Evolutionary conservation across 192 early-diverging fungal genomes (phyloP).

Genomic region (Coemansia sp.): DNA sequence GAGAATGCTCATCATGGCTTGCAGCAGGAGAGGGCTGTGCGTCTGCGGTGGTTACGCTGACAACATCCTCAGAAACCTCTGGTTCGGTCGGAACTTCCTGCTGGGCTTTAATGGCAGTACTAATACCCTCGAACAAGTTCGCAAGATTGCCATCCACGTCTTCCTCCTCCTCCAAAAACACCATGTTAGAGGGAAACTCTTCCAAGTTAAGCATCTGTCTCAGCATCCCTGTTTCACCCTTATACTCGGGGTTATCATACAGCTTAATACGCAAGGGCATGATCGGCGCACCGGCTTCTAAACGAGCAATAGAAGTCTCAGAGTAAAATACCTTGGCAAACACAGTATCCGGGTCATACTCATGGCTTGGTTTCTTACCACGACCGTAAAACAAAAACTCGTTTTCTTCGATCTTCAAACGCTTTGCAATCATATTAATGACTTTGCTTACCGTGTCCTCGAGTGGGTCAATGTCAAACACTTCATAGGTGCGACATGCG

Average conservation of each 20-base stretch:
- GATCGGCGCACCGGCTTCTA: background rate
- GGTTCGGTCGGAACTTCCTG: background rate
- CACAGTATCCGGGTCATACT: background rate
- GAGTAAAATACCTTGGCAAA: slow-evolving; percentile 8
- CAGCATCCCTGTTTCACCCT: background rate
- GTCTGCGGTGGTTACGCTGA: background rate
- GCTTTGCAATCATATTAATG: background rate
- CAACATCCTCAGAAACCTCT: background rate
- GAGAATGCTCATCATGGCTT: no score
- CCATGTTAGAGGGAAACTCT: background rate
- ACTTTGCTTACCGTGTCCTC: background rate
- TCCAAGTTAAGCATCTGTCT: background rate
- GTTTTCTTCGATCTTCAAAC: background rate
- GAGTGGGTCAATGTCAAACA: background rate
- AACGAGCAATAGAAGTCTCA: background rate
- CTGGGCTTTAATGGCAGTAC: background rate
- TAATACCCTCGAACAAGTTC: background rate
- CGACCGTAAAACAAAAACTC: background rate
- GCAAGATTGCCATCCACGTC: background rate
- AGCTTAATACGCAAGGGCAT: background rate
- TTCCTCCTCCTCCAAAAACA: background rate
- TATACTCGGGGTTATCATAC: background rate
- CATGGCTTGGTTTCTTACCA: background rate
- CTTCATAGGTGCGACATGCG: background rate
- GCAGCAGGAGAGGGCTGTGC: no score